phyloP scores from a whole-genome alignment of 2,329 filamentous ascomycete genomes.

The Xylariaceae sp. region DNA sequence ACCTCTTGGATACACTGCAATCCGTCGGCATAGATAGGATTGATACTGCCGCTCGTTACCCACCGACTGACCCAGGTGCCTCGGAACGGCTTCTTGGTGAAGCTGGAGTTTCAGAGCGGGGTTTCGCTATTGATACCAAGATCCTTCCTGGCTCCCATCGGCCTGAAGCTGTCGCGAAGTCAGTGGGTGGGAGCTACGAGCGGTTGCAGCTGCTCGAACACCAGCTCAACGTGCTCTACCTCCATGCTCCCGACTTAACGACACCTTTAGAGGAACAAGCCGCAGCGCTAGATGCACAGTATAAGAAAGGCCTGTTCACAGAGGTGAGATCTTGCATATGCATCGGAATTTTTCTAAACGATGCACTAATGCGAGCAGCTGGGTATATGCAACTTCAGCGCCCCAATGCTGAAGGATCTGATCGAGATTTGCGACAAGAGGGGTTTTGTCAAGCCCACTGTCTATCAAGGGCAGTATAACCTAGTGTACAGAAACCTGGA shows the following conservation, averaged over 20 bases:
- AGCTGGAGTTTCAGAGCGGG: slow-evolving; percentile 3
- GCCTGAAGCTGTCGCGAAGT: slow-evolving; percentile 6
- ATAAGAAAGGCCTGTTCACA: not conserved
- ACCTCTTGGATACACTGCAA: slow-evolving; percentile 5
- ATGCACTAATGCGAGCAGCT: not conserved
- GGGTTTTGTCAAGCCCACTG: slow-evolving; percentile 9
- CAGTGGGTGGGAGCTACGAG: slow-evolving; percentile 6
- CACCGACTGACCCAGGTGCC: slow-evolving; percentile 6
- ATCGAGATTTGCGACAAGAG: slow-evolving; percentile 6
- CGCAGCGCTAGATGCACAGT: slow-evolving; percentile 6
- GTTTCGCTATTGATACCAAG: slow-evolving; percentile 14
- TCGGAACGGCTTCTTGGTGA: slow-evolving; percentile 10
- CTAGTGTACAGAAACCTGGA: slow-evolving; percentile 9
- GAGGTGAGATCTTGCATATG: not conserved
- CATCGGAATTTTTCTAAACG: no score
- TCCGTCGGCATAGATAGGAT: slow-evolving; percentile 6
- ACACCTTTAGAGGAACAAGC: slow-evolving; percentile 11
- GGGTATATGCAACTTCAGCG: slow-evolving; percentile 8
- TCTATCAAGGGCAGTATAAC: slow-evolving; percentile 11
- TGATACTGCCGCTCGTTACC: slow-evolving; percentile 16
- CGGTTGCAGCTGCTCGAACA: not conserved
- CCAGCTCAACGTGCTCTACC: slow-evolving; percentile 8
- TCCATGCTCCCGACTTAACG: slow-evolving; percentile 3
- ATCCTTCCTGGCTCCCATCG: slow-evolving; percentile 6
- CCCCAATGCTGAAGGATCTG: slow-evolving; percentile 5